Evolutionary conservation across 371 early-diverging fungal genomes (phyloP).

Genomic region (Apophysomyces sp.): DNA sequence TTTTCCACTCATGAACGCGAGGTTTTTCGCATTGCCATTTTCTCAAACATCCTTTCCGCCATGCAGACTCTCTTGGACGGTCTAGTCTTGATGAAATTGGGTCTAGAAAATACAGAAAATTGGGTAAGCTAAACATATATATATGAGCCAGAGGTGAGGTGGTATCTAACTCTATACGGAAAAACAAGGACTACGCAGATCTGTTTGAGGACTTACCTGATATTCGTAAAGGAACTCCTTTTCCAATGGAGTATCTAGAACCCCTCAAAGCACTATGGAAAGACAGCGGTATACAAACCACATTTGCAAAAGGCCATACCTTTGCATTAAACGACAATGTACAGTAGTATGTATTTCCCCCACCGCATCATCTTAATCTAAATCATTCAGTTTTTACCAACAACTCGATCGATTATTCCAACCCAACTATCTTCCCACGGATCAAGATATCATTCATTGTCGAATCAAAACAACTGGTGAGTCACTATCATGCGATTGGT

Average conservation of each 20-base stretch:
- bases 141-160: not conserved
- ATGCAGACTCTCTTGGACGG: conserved; percentile 88
- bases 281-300: conserved; percentile 69
- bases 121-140: conserved; percentile 40
- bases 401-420: conserved; percentile 76
- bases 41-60: conserved; percentile 81
- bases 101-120: conserved; percentile 59
- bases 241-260: conserved; percentile 70
- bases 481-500: not conserved
- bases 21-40: conserved; percentile 84
- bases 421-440: conserved; percentile 78
- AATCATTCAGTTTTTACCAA: conserved; percentile 73
- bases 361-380: not conserved
- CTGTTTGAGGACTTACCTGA: conserved; percentile 36
- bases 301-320: conserved; percentile 65
- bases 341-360: conserved; percentile 55
- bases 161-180: too few species aligned
- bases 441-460: conserved; percentile 85
- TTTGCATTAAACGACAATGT: conserved; percentile 86
- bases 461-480: conserved; percentile 41
- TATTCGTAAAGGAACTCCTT: conserved; percentile 55
- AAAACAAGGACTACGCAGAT: conserved; percentile 30
- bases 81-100: conserved; percentile 69
- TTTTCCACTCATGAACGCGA: conserved; percentile 83
- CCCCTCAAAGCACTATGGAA: conserved; percentile 74